A percentile compares a stretch with the other conserved stretches of the same genome.
phyloP scores from a whole-genome alignment of 176 grass and related monocot genomes.

The Urochloa ruziziensis region DNA sequence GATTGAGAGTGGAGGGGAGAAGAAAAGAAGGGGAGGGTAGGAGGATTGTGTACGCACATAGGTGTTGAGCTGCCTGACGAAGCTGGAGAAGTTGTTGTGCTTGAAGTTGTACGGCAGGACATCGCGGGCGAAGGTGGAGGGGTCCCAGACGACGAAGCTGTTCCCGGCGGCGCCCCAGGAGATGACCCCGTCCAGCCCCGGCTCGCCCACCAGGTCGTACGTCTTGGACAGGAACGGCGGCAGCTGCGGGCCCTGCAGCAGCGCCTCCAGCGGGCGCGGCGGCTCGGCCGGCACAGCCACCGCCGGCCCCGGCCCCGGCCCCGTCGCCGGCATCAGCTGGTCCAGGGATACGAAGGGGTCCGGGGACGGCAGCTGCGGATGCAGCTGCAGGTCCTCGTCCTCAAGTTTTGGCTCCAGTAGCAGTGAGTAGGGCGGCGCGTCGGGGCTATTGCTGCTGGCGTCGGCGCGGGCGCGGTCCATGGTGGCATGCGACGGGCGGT shows the following conservation, averaged over 20 bases:
- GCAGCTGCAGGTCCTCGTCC: constrained; percentile 15
- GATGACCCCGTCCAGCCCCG: constrained; percentile 67
- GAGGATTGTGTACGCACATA: constrained; percentile 74
- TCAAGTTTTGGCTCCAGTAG: constrained; percentile 47
- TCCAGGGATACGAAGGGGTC: not conserved
- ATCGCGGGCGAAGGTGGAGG: constrained; percentile 57
- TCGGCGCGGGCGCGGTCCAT: constrained; percentile 31
- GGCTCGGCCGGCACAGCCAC: not conserved
- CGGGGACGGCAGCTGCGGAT: not conserved
- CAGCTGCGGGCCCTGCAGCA: constrained; percentile 62
- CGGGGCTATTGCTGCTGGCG: not conserved
- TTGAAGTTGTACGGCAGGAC: constrained; percentile 82
- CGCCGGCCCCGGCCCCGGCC: not conserved
- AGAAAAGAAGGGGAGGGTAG: no score
- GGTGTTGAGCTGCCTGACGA: constrained; percentile 96
- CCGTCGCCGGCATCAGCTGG: constrained; percentile 16
- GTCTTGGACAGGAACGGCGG: constrained; percentile 93
- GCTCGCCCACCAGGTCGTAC: constrained; percentile 76
- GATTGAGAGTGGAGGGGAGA: not conserved
- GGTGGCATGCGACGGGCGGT: not conserved
- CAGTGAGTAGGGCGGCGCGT: not conserved
- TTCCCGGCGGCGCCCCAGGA: constrained; percentile 72
- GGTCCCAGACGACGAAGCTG: constrained; percentile 92
- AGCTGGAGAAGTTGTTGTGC: constrained; percentile 95
- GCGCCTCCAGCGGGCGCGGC: constrained; percentile 70